A percentile compares a stretch with the other conserved stretches of the same genome.
Conservation (phyloP, 306 rosid species). For the Sindora glabra region DNA sequence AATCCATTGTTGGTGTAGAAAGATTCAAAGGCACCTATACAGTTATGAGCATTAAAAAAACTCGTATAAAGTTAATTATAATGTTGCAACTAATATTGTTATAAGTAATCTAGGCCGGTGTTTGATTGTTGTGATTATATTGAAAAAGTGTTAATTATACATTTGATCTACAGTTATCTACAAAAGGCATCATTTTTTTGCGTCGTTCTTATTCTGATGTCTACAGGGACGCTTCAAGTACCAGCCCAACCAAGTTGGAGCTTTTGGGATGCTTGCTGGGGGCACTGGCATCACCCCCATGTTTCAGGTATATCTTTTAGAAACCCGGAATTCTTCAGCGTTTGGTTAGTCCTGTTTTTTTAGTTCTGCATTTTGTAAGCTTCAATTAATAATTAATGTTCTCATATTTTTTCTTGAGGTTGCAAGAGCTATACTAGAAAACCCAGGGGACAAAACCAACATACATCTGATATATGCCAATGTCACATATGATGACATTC, state of each 20-base stretch:
- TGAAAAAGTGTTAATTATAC: neutral
- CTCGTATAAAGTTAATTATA: no score
- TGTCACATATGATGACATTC: constrained; percentile 71
- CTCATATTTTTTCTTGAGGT: constrained; percentile 34
- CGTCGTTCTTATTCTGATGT: neutral
- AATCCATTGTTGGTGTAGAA: no score
- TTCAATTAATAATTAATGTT: neutral
- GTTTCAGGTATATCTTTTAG: constrained; percentile 54
- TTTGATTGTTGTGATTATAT: neutral
- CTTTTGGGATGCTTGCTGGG: constrained; percentile 92
- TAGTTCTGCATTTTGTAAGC: neutral
- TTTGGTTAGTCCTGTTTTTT: neutral
- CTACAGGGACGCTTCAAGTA: constrained; percentile 80
- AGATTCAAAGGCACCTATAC: no score
- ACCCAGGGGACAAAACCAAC: constrained; percentile 56
- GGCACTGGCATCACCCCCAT: constrained; percentile 95
- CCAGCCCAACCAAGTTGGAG: constrained; percentile 62
- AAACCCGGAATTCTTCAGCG: neutral
- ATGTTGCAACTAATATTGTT: no score
- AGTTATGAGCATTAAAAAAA: no score
- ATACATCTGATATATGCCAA: constrained; percentile 79
- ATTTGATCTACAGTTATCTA: neutral
- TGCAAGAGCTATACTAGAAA: constrained; percentile 76
- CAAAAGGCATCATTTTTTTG: neutral
- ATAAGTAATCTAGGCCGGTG: no score